Conservation (phyloP, 176 grass and related monocot species). For the Microstegium vimineum region DNA sequence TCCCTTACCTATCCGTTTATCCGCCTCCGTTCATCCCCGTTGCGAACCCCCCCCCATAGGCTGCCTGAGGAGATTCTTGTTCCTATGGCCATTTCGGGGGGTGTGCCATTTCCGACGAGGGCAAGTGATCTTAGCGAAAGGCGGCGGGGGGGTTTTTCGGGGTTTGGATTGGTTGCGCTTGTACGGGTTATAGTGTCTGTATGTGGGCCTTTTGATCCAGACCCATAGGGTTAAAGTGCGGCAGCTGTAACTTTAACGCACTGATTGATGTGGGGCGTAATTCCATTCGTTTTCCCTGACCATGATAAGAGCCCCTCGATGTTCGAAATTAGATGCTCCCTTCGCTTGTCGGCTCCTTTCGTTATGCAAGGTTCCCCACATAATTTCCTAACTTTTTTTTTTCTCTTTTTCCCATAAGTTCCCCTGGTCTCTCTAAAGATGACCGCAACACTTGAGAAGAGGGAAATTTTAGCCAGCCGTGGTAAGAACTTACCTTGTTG, state of each 20-base stretch:
- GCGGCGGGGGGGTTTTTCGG: background rate
- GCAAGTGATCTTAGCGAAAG: background rate
- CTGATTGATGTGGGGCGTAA: background rate
- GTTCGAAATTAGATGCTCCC: background rate
- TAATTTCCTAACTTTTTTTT: background rate
- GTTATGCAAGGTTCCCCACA: background rate
- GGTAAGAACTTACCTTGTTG: constrained; percentile 36
- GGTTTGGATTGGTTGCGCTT: background rate
- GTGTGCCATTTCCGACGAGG: background rate
- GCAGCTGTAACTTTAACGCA: background rate
- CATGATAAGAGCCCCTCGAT: background rate
- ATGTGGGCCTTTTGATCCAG: background rate
- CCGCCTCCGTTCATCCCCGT: background rate
- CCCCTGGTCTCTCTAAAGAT: constrained; percentile 76
- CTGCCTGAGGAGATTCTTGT: background rate
- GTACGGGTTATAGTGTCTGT: background rate
- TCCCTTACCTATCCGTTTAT: background rate
- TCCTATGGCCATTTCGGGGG: background rate
- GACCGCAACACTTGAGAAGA: constrained; percentile 66
- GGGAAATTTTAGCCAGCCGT: constrained; percentile 55
- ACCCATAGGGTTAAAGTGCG: background rate
- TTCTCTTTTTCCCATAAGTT: constrained; percentile 32
- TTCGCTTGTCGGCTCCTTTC: no score
- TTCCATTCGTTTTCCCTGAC: background rate
- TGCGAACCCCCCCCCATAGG: no score